Base-by-base conservation (phyloP, 345 rosid species). In the Pseudoturritis turrita region DNA sequence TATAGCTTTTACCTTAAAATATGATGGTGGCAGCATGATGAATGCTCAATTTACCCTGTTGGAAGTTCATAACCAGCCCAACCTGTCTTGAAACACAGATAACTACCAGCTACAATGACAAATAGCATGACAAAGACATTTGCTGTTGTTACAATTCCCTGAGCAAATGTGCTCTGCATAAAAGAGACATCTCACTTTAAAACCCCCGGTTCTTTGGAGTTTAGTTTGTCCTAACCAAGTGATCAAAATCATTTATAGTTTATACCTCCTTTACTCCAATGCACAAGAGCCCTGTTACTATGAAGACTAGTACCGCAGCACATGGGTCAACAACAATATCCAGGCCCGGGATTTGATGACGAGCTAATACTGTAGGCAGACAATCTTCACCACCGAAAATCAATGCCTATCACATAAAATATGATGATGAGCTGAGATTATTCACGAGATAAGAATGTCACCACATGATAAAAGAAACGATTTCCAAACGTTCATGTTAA, bases 241-340 rank as follows among this genome's bases (percentile, higher is more conserved):
- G n/a, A 66, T 2, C 8, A 2, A 8, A 4, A 13, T 2, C 40
- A 54, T 54, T 6, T 5, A 53, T 12, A 19, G 5, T 49, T 15
- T 17, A 46, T 78, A 91, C 98, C 99, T 94, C 99, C 78, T 94
- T 94, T 72, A 94, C 90, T 80, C 99, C 99, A 17, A 81, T 78
- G 41, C 99, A 94, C 81, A 91, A 73, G 50, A 94, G 92, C 63
- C 89, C 99, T 21, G 97, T 89, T 53, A 89, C 97, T 26, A 86
- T 19, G 62, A 89, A 72, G 47, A 94, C 96, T 62, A 94, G 81
- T 67, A 87, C 14, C 46, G 89, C 87, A 74, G 99, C 96, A 84
- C 96, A 89, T 10, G 97, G 99, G 52, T 94, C 99, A 44, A 94
- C 91, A 71, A 86, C 85, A 52, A 94, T 57, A 71, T 87, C 89